These are phyloP conservation scores for Xylaria sp. DNA, from an alignment of 495 filamentous ascomycete species.

Conservation along the genomic window DNA sequence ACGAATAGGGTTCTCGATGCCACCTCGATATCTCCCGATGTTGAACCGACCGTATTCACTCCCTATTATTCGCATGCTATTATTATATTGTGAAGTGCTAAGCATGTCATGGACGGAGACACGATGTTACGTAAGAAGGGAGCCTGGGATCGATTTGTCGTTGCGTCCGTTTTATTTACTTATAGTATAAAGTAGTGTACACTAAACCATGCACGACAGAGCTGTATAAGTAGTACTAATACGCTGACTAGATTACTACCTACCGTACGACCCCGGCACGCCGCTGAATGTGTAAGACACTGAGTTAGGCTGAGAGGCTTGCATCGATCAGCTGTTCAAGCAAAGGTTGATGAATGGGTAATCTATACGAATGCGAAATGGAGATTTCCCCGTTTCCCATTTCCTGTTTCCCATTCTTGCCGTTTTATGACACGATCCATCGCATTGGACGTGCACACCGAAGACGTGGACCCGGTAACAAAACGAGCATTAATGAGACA, in stretches of 20 bases:
- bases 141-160: neutral
- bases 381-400: neutral
- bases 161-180: neutral
- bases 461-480: neutral
- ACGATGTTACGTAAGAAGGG: neutral
- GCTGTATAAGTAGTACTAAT: neutral
- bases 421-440: neutral
- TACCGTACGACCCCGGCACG: neutral
- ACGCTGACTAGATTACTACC: neutral
- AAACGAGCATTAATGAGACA: neutral
- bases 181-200: too few species aligned
- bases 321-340: neutral
- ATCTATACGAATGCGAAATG: too few species aligned
- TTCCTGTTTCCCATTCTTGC: neutral
- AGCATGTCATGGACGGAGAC: neutral
- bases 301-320: neutral
- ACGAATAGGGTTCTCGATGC: neutral
- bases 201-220: constrained; percentile 2
- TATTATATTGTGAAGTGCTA: too few species aligned
- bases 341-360: neutral
- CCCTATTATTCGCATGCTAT: neutral
- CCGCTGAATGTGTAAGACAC: neutral
- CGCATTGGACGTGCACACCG: neutral
- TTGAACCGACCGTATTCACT: neutral
- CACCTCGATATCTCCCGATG: neutral